These are phyloP conservation scores for Colletotrichum orchidophilum DNA, from an alignment of 2,329 filamentous ascomycete species.

Conservation along the genomic window DNA sequence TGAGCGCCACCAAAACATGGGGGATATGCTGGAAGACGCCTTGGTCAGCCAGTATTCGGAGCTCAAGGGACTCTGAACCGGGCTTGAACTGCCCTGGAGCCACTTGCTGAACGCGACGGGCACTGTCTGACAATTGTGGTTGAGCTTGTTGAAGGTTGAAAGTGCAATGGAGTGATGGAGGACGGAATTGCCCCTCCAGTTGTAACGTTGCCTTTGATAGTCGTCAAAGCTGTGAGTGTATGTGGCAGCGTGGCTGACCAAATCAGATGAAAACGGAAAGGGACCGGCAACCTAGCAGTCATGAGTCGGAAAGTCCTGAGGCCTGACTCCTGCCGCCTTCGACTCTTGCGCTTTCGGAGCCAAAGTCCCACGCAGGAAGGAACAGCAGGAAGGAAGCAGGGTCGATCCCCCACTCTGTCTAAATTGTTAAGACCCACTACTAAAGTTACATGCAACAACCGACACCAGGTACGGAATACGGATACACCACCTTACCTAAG, in stretches of 20 bases:
- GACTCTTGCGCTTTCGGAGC: not conserved
- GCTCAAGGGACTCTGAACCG: not conserved
- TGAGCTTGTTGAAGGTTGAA: not conserved
- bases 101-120: not conserved
- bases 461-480: conserved; percentile 1
- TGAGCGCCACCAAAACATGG: conserved; percentile 17
- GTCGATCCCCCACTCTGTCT: not conserved
- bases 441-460: conserved; percentile 24
- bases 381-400: not conserved
- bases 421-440: conserved; percentile 18
- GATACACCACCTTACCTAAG: not conserved
- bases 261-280: conserved; percentile 27
- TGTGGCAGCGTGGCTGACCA: conserved; percentile 13
- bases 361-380: too few species aligned
- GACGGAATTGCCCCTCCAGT: conserved; percentile 24
- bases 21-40: not conserved
- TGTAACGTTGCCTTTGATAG: conserved; percentile 33
- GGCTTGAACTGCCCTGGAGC: not conserved
- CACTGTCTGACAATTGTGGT: not conserved
- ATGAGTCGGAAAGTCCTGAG: not conserved
- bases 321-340: too few species aligned
- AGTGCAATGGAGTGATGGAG: not conserved
- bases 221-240: not conserved
- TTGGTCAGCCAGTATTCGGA: not conserved
- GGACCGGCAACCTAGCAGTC: not conserved